Evolutionary conservation across 2,329 filamentous ascomycete species (phyloP).

Genomic region (Microdochium paspali): DNA sequence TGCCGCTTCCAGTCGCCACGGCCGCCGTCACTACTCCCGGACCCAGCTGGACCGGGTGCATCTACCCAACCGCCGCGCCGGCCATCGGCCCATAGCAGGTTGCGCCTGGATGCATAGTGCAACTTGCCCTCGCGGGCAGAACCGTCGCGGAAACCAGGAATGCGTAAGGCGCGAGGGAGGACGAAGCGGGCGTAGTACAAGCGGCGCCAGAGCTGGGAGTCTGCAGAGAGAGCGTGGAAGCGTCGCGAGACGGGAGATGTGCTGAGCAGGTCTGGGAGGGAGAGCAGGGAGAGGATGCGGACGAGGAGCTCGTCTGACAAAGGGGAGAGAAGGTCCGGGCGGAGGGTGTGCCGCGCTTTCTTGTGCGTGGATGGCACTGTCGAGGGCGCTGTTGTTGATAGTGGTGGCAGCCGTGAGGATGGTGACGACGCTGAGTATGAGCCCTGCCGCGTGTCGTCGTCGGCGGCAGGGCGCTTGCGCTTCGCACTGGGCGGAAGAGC

Average conservation of each 20-base stretch:
- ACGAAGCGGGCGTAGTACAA: slow-evolving; percentile 86
- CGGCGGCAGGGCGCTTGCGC: background rate
- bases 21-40: slow-evolving; percentile 42
- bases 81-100: slow-evolving; percentile 37
- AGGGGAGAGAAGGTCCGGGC: slow-evolving; percentile 53
- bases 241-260: slow-evolving; percentile 61
- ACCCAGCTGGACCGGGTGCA: no score
- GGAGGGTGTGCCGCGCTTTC: slow-evolving; percentile 22
- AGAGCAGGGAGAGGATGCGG: slow-evolving; percentile 71
- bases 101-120: slow-evolving; percentile 32
- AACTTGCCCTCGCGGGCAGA: slow-evolving; percentile 23
- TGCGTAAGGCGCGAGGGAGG: slow-evolving; percentile 65
- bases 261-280: slow-evolving; percentile 56
- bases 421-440: no score
- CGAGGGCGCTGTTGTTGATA: slow-evolving; percentile 8
- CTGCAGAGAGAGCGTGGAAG: slow-evolving; percentile 62
- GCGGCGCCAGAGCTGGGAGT: slow-evolving; percentile 84
- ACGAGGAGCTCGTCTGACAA: slow-evolving; percentile 85
- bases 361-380: slow-evolving; percentile 21
- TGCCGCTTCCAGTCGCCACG: slow-evolving; percentile 76
- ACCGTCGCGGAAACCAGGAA: slow-evolving; percentile 52
- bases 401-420: no score
- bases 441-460: slow-evolving; percentile 5
- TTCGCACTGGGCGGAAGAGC: background rate
- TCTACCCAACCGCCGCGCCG: slow-evolving; percentile 35